Conservation (phyloP, 495 filamentous ascomycete species). For the Penicillium fimorum region DNA sequence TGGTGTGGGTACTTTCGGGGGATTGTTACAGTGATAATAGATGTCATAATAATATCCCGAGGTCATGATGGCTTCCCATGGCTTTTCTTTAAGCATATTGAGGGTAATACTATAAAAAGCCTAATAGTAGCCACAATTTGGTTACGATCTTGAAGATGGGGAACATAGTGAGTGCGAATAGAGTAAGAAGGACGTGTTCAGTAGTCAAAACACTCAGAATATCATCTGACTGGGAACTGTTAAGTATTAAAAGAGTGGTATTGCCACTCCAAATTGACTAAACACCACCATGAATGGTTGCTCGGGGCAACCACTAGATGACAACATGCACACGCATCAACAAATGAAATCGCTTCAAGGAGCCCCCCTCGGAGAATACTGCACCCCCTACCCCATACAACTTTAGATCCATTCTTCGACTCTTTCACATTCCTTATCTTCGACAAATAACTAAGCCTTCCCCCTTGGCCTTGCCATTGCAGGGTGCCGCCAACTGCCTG, state of each 20-base stretch:
- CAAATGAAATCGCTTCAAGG: slow-evolving; percentile 34
- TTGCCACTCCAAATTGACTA: slow-evolving; percentile 11
- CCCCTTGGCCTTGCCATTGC: slow-evolving; percentile 20
- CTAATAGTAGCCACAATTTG: neutral
- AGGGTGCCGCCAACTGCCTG: slow-evolving; percentile 27
- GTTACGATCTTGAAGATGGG: slow-evolving; percentile 3
- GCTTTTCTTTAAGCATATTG: neutral
- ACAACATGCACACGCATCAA: slow-evolving; percentile 36
- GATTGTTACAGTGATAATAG: neutral
- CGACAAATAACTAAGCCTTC: slow-evolving; percentile 16
- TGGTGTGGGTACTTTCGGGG: neutral
- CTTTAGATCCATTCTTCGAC: slow-evolving; percentile 30
- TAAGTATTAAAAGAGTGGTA: neutral
- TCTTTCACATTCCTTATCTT: slow-evolving; percentile 23
- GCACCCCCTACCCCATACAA: slow-evolving; percentile 29
- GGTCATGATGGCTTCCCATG: neutral
- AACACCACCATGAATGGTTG: slow-evolving; percentile 30
- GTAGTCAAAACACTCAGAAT: neutral
- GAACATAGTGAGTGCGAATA: neutral
- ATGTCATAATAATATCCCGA: neutral
- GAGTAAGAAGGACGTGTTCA: neutral
- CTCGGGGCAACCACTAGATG: slow-evolving; percentile 38
- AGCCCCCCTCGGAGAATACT: slow-evolving; percentile 33
- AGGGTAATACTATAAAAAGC: neutral
- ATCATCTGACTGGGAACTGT: neutral